A percentile compares a stretch with the other conserved stretches of the same genome.
These are phyloP conservation scores for Yamadazyma dushanensis DNA, from an alignment of 1,139 yeast genomes.

Conservation along the genomic window DNA sequence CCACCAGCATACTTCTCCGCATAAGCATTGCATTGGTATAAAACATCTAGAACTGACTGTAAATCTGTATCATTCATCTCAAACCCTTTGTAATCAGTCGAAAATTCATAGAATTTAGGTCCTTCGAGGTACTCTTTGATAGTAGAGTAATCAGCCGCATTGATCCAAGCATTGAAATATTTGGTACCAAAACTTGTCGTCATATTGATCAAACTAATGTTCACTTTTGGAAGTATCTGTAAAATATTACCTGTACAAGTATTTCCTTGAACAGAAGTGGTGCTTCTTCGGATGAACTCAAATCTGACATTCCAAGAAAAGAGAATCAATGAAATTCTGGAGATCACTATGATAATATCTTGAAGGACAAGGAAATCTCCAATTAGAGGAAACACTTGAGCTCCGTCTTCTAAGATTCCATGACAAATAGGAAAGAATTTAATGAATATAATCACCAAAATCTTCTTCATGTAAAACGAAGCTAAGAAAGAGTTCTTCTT, in stretches of 20 bases:
- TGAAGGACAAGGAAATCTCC: constrained; percentile 38
- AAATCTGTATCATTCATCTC: not conserved
- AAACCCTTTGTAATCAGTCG: not conserved
- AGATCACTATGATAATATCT: constrained; percentile 26
- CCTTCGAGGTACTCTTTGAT: not conserved
- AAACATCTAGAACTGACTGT: not conserved
- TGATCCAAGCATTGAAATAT: constrained; percentile 3
- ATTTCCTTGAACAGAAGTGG: not conserved
- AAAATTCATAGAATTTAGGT: not conserved
- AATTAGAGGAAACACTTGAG: constrained; percentile 13
- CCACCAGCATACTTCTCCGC: not conserved
- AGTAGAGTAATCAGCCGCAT: not conserved
- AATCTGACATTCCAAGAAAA: constrained; percentile 4
- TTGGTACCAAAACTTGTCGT: constrained; percentile 1
- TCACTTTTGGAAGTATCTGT: not conserved
- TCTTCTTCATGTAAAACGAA: constrained; percentile 32
- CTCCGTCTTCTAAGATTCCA: constrained; percentile 11
- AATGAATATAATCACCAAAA: constrained; percentile 26
- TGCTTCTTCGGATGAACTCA: not conserved
- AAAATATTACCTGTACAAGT: not conserved
- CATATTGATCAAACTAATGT: not conserved
- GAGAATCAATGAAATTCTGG: constrained; percentile 25
- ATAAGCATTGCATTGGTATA: not conserved
- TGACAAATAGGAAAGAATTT: constrained; percentile 25
- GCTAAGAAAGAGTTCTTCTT: constrained; percentile 21